A percentile compares a stretch with the other conserved stretches of the same genome.
These are phyloP conservation scores for Boletus sensibilis DNA, from an alignment of 768 basidiomycete species.

Conservation along the genomic window DNA sequence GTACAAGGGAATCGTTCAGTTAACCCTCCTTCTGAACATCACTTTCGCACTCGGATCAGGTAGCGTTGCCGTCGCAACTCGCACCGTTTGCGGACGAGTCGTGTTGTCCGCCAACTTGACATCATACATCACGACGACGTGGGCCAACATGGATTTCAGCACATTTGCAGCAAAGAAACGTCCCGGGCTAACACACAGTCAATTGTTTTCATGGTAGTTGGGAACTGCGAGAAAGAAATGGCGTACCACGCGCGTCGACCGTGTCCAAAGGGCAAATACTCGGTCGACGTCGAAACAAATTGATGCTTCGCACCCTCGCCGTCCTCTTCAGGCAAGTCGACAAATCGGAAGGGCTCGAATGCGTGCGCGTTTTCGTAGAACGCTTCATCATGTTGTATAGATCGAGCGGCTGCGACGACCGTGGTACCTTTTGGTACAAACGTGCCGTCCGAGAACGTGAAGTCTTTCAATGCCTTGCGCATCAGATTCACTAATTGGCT, in stretches of 20 bases:
- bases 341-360: slow-evolving; percentile 15
- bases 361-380: slow-evolving; percentile 29
- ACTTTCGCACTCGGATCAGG: neutral
- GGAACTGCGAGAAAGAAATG: no score
- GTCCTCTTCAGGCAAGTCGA: no score
- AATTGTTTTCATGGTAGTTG: no score
- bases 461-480: slow-evolving; percentile 34
- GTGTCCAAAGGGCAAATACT: neutral
- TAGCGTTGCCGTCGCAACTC: neutral
- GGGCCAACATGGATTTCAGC: slow-evolving; percentile 16
- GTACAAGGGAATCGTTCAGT: neutral
- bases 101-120: neutral
- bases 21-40: neutral
- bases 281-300: no score
- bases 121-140: slow-evolving; percentile 12
- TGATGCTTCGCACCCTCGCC: no score
- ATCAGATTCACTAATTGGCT: slow-evolving; percentile 11
- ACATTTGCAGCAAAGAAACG: slow-evolving; percentile 13
- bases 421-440: slow-evolving; percentile 34
- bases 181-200: slow-evolving; percentile 5
- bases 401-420: slow-evolving; percentile 21
- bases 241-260: no score
- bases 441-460: slow-evolving; percentile 40
- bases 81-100: neutral
- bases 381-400: slow-evolving; percentile 19